phyloP scores from a whole-genome alignment of 805 yeast species.

The Metschnikowia borealis region DNA sequence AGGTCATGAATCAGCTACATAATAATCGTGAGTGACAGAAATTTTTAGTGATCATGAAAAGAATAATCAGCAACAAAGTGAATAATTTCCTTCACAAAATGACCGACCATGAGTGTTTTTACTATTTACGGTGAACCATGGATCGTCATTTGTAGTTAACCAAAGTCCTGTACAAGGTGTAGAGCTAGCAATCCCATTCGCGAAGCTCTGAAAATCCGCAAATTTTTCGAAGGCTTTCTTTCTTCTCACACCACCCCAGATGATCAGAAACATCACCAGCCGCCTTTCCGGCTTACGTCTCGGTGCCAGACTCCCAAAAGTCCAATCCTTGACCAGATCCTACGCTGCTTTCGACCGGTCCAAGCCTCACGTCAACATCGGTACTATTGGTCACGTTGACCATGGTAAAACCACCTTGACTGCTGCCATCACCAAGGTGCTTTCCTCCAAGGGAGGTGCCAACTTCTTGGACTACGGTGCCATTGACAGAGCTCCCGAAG shows the following conservation, averaged over 20 bases:
- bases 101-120: too few relatives aligned
- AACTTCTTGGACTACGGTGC: constrained; percentile 87
- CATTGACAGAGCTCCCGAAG: constrained; percentile 98
- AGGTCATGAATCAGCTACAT: too few relatives aligned
- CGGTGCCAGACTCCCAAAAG: constrained; percentile 20
- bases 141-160: not conserved
- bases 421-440: constrained; percentile 96
- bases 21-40: not conserved
- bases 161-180: constrained; percentile 2
- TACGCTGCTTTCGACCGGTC: constrained; percentile 86
- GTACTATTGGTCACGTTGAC: constrained; percentile 98
- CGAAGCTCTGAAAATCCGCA: constrained; percentile 3
- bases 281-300: constrained; percentile 24
- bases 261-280: constrained; percentile 29
- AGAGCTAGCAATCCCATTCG: constrained; percentile 1
- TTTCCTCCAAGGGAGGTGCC: constrained; percentile 87
- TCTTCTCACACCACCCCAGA: constrained; percentile 9
- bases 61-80: too few relatives aligned
- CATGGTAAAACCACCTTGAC: constrained; percentile 98
- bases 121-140: too few relatives aligned
- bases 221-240: not conserved
- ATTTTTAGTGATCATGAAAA: too few relatives aligned
- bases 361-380: constrained; percentile 95
- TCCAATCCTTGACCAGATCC: constrained; percentile 29
- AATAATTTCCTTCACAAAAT: too few relatives aligned